These are phyloP conservation scores for Blastocladiella britannica DNA, from an alignment of 192 early-diverging fungal species.

Conservation along the genomic window DNA sequence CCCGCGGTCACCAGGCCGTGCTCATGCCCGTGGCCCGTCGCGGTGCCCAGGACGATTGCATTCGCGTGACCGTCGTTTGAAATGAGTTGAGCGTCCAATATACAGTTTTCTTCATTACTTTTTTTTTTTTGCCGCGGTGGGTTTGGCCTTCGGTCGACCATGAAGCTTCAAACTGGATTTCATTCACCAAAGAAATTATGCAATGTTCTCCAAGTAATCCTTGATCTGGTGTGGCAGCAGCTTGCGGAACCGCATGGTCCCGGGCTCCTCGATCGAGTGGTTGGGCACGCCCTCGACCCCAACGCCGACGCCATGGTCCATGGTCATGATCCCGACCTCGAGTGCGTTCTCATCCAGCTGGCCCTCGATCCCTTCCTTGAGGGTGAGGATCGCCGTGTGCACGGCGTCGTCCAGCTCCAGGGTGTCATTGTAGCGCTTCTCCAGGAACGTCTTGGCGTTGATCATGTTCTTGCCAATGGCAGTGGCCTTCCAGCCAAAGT, in stretches of 20 bases:
- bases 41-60: slow-evolving; percentile 9
- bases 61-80: slow-evolving; percentile 1
- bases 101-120: no score
- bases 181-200: no score
- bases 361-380: slow-evolving; percentile 99
- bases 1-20: slow-evolving; percentile 2
- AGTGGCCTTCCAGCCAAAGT: slow-evolving; percentile 97
- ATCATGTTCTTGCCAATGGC: slow-evolving; percentile 99
- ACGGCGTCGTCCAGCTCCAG: slow-evolving; percentile 98
- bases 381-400: slow-evolving; percentile 94
- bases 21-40: slow-evolving; percentile 9
- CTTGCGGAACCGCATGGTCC: slow-evolving; percentile 51
- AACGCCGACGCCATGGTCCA: not conserved
- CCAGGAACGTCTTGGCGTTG: slow-evolving; percentile 97
- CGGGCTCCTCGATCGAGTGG: slow-evolving; percentile 21
- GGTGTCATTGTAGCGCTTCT: slow-evolving; percentile 79
- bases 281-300: slow-evolving; percentile 9
- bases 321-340: slow-evolving; percentile 75
- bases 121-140: no score
- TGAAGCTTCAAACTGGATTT: no score
- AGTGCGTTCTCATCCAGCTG: slow-evolving; percentile 89
- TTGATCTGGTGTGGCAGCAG: slow-evolving; percentile 65
- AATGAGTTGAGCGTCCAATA: no score
- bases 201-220: slow-evolving; percentile 96
- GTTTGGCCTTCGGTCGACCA: no score